Evolutionary conservation across 371 early-diverging fungal species (phyloP).

Genomic region (Mortierella sp.): DNA sequence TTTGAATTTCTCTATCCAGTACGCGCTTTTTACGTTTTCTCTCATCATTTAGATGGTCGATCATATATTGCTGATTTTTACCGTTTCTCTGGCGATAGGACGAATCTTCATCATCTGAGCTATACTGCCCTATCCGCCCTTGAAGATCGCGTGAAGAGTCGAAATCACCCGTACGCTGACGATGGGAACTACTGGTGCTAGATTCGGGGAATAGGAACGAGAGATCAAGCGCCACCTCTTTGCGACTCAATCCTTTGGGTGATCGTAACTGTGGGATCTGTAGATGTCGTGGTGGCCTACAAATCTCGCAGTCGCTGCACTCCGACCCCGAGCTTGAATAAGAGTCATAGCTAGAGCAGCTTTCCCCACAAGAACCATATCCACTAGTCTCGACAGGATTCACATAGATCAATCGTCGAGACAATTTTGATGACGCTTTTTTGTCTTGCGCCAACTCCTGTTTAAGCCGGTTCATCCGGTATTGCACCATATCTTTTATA

Average conservation of each 20-base stretch:
- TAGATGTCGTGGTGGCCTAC: conserved; percentile 14
- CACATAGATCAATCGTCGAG: conserved; percentile 16
- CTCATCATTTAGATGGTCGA: conserved; percentile 47
- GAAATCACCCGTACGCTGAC: background rate
- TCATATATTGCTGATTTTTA: conserved; percentile 38
- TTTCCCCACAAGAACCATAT: conserved; percentile 31
- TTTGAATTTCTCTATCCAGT: conserved; percentile 43
- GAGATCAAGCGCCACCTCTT: conserved; percentile 32
- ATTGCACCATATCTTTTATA: conserved; percentile 43
- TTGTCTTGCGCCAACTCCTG: conserved; percentile 37
- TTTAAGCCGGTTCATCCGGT: conserved; percentile 41
- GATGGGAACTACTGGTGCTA: background rate
- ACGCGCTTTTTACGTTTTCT: conserved; percentile 32
- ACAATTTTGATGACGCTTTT: conserved; percentile 4
- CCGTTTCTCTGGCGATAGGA: conserved; percentile 3
- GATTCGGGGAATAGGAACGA: conserved; percentile 34
- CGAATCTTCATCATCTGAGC: conserved; percentile 4
- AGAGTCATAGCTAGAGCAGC: conserved; percentile 54
- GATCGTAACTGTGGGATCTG: background rate
- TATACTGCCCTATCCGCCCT: background rate
- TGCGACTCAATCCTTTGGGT: conserved; percentile 27
- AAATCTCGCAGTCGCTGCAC: conserved; percentile 50
- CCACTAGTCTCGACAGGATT: conserved; percentile 2
- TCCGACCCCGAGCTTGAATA: conserved; percentile 52
- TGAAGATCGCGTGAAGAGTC: background rate